Base-by-base conservation (phyloP, 257 asterid species). In the Jasminum sambac region DNA sequence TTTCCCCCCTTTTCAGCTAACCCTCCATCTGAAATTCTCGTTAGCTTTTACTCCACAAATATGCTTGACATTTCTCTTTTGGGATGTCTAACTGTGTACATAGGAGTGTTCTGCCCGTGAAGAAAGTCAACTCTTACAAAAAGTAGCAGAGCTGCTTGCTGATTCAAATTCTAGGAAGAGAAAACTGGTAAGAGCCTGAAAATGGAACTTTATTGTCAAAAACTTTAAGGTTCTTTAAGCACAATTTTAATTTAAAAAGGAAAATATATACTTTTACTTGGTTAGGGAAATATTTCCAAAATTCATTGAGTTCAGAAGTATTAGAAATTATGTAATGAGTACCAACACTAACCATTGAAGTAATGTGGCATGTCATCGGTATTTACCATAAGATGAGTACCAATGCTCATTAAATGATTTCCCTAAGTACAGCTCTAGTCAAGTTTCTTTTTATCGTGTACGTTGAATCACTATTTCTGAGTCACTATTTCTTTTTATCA, bases 61-160 rank as follows among this genome's bases (percentile, higher is more conserved):
- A 34, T 30, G 16, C 46, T 19, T 6, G 24, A 16, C 43, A 3
- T 62, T 42, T 41, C 43, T 57, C 74, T 78, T 39, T 67, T 26
- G 57, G 21, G 63, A 26, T 34, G 13, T 41, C 57, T 78, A 39
- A 17, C 17, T 52, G 4, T 30, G 36, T 41, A 48, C 16, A 67
- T 64, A 84, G 89, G 89, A 81, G 63, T 84, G 86, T 74, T 95
- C 98, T 80, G 96, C 90, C 69, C 77, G 70, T 50, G 99, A 94
- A 86, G 99, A 94, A 85, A 89, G 74, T 67, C 95, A 89, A 79
- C 90, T 94, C 68, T 79, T 94, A 73, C 90, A 82, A 74, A 91
- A 94, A 80, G 97, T 94, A 67, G 99, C 98, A 7, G 98, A 94
- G 77, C 86, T 94, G 74, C 96, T 94, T 72, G 96, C 97, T 26